Base-by-base conservation (phyloP, 1,284 basidiomycete genomes). In the Heterobasidion irregulare region DNA sequence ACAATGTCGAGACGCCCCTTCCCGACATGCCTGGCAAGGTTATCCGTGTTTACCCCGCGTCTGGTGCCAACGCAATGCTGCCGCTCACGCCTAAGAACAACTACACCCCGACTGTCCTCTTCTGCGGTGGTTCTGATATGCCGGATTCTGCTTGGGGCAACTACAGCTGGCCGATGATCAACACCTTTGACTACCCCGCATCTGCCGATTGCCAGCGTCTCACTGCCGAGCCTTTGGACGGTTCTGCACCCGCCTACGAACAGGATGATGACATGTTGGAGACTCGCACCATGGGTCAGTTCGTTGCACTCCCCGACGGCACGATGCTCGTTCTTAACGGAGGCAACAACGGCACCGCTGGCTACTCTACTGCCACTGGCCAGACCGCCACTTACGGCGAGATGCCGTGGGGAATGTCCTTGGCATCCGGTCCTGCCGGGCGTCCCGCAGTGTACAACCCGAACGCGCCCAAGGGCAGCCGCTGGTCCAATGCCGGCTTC, bases 11-110 rank as follows among this genome's bases (percentile, higher is more conserved):
- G 69, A 84, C 74, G 0, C 63, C 68, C 5, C 73, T 86, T 2
- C 84, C 83, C 2, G 67, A 75, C 60, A 86, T 87, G 84, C 85
- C 85, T 1, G 70, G 70, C 26, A 66, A 78, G 55, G 83, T 94
- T 53, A 78, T 83, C 46, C 87, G 92, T 55, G 92, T 95, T 35
- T 98, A 98, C 73, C 95, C 95, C 41, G 94, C 91, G 0, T 95
- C 93, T 1, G 94, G 87, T 55, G 94, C 89, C 10, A 84, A 83
- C 1, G 90, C 89, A 53, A 94, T 98, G 92, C 74, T 96, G 7
- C 94, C 95, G 1, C 75, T 98, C 44, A 94, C 91, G 0, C 89
- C 92, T 5, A 84, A 78, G 54, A 96, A 97, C 77, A 87, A 92
- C 71, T 98, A 89, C 74, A 83, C 78, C 0, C 89, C 88, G 1